phyloP scores from a whole-genome alignment of 345 rosid genomes.

The Mallotus nudiflorus region DNA sequence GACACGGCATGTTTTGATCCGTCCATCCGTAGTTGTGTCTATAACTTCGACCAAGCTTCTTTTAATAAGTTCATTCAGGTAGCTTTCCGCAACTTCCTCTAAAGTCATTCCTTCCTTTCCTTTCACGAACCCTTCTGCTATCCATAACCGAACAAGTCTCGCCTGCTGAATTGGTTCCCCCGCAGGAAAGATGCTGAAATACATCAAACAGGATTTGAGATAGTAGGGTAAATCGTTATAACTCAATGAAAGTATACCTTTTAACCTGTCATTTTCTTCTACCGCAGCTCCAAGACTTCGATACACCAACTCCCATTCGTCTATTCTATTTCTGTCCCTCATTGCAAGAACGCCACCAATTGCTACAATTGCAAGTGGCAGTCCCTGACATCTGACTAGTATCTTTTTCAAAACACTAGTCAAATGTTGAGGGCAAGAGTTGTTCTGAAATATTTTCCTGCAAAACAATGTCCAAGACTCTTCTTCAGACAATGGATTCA shows the following conservation, averaged over 20 bases:
- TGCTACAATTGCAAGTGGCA: constrained; percentile 12
- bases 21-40: background rate
- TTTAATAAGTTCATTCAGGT: constrained; percentile 10
- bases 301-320: constrained; percentile 8
- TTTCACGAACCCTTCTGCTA: constrained; percentile 13
- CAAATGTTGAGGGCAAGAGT: constrained; percentile 7
- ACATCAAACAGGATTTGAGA: constrained; percentile 8
- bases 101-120: background rate
- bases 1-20: constrained; percentile 9
- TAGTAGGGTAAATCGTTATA: constrained; percentile 11
- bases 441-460: background rate
- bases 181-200: constrained; percentile 12
- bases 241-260: constrained; percentile 1
- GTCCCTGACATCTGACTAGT: constrained; percentile 7
- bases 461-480: constrained; percentile 6
- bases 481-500: constrained; percentile 1
- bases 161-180: background rate
- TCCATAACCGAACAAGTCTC: constrained; percentile 14
- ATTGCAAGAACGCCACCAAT: constrained; percentile 5
- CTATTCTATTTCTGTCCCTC: background rate
- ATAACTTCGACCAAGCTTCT: constrained; percentile 13
- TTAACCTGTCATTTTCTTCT: background rate
- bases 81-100: constrained; percentile 11
- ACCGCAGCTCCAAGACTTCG: background rate
- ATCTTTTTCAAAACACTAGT: background rate